Percentiles rank a stretch among this genome's conserved stretches.
Conservation (phyloP, 108 stramenopile genomes). For the Skeletonema marinoi region DNA sequence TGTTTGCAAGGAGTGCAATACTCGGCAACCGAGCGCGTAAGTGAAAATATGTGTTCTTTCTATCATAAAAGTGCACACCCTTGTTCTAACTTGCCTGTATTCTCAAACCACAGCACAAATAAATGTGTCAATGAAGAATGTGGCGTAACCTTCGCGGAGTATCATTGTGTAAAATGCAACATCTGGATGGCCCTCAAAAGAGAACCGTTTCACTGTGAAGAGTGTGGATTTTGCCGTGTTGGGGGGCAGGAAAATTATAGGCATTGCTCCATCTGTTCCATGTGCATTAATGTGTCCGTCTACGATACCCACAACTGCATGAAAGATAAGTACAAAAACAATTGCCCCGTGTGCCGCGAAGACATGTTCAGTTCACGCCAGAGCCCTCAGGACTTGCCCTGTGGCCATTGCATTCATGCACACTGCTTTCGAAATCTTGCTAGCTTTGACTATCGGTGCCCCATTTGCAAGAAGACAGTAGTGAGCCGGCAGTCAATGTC, state of each 20-base stretch:
- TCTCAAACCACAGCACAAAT: conserved; percentile 25
- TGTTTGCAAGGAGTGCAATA: conserved; percentile 80
- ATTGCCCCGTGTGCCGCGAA: conserved; percentile 58
- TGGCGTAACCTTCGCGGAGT: conserved; percentile 36
- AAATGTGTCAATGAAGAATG: conserved; percentile 18
- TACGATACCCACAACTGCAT: conserved; percentile 47
- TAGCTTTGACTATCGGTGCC: conserved; percentile 87
- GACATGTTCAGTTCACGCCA: conserved; percentile 60
- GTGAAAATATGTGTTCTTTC: neutral
- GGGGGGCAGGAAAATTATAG: conserved; percentile 45
- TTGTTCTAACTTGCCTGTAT: neutral
- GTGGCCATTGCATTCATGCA: conserved; percentile 89
- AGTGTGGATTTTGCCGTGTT: conserved; percentile 57
- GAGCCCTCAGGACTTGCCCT: conserved; percentile 85
- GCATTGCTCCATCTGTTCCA: conserved; percentile 46
- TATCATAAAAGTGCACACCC: neutral
- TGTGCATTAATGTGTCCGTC: conserved; percentile 42
- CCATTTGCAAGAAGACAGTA: conserved; percentile 89
- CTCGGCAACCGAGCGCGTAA: conserved; percentile 52
- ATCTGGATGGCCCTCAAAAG: conserved; percentile 48
- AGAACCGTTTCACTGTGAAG: conserved; percentile 43
- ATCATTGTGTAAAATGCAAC: conserved; percentile 48
- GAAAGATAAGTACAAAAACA: conserved; percentile 56
- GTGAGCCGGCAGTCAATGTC: conserved; percentile 73
- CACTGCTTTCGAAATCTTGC: conserved; percentile 89